Evolutionary conservation across 1,284 basidiomycete species (phyloP).

Genomic region (Omphalotus olearius): DNA sequence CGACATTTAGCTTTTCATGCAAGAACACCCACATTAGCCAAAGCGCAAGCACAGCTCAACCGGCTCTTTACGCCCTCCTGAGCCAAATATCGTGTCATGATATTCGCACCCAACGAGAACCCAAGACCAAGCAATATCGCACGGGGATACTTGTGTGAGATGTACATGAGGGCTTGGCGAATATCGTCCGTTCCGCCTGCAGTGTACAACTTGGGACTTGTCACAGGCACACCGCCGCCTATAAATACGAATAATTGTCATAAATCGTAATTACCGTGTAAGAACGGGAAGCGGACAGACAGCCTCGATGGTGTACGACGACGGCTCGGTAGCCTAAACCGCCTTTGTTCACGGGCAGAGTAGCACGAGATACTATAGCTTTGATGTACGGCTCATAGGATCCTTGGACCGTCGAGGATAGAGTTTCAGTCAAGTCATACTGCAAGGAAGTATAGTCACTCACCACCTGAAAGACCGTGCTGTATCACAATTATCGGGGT

Average conservation of each 20-base stretch:
- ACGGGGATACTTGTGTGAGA: slow-evolving; percentile 70
- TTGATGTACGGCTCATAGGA: slow-evolving; percentile 89
- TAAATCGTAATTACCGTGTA: too few species aligned
- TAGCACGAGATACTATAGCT: slow-evolving; percentile 53
- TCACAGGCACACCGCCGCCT: slow-evolving; percentile 83
- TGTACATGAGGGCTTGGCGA: slow-evolving; percentile 75
- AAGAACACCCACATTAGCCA: slow-evolving; percentile 67
- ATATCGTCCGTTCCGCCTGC: slow-evolving; percentile 86
- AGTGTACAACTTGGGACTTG: slow-evolving; percentile 81
- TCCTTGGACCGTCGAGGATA: slow-evolving; percentile 37
- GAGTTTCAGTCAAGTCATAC: neutral
- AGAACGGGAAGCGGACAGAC: slow-evolving; percentile 42
- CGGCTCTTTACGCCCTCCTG: slow-evolving; percentile 80
- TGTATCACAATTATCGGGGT: slow-evolving; percentile 81
- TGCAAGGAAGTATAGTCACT: slow-evolving; percentile 11
- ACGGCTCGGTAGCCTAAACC: slow-evolving; percentile 16
- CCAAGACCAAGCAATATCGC: slow-evolving; percentile 86
- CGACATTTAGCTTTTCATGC: neutral
- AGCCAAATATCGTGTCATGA: slow-evolving; percentile 88
- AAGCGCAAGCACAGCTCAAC: slow-evolving; percentile 70
- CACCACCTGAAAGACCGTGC: slow-evolving; percentile 88
- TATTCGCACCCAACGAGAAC: slow-evolving; percentile 93
- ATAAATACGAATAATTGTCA: neutral
- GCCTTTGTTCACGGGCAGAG: slow-evolving; percentile 5
- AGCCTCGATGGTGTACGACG: slow-evolving; percentile 78